Percentiles rank a stretch among this genome's conserved stretches.
phyloP scores from a whole-genome alignment of 768 basidiomycete genomes.

The Podaxis carcinomalis region DNA sequence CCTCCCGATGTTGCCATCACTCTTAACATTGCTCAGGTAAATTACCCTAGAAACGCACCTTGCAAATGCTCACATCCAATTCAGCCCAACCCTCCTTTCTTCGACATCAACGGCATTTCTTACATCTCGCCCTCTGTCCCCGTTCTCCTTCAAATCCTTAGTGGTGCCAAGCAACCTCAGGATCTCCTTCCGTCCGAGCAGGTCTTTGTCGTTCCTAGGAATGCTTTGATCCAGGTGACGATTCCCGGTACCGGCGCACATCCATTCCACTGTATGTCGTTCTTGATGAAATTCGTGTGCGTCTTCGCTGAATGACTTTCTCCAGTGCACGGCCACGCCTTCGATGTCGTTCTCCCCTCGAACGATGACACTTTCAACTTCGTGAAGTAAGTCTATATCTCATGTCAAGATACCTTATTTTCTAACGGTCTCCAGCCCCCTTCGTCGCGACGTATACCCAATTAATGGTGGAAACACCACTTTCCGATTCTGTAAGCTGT shows the following conservation, averaged over 20 bases:
- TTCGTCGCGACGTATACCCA: conserved; percentile 15
- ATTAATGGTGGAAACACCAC: conserved; percentile 13
- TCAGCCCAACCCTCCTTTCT: conserved; percentile 5
- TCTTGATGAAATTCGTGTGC: not conserved
- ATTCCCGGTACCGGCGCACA: conserved; percentile 6
- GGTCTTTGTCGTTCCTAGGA: conserved; percentile 4
- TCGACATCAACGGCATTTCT: conserved; percentile 8
- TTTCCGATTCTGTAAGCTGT: conserved; percentile 11
- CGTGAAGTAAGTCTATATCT: not conserved
- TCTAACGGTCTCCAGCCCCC: conserved; percentile 7
- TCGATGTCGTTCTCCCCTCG: conserved; percentile 18
- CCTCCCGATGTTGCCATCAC: conserved; percentile 9
- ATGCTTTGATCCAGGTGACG: conserved; percentile 4
- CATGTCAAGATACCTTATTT: not conserved
- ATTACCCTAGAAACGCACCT: not conserved
- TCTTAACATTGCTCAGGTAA: not conserved
- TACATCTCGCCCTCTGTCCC: conserved; percentile 4
- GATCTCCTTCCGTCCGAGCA: conserved; percentile 7
- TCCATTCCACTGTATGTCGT: conserved; percentile 9
- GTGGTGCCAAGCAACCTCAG: conserved; percentile 1
- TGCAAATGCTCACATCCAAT: not conserved
- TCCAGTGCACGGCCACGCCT: conserved; percentile 23
- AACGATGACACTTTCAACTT: conserved; percentile 9
- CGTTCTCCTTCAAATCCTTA: conserved; percentile 9
- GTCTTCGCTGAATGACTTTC: not conserved